Base-by-base conservation (phyloP, 83 land plant species). In the Thuja plicata region DNA sequence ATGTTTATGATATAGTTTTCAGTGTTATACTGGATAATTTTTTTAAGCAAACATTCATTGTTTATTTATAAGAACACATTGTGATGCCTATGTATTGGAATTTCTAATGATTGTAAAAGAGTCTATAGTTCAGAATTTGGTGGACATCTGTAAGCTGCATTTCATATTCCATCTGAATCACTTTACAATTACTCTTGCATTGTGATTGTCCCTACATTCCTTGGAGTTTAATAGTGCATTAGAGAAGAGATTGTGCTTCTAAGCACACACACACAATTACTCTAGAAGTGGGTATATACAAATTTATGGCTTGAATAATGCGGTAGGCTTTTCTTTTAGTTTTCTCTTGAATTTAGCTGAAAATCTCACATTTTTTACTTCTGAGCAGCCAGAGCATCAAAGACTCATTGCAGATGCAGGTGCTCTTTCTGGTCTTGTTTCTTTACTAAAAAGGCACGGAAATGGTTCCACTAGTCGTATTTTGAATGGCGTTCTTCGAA, bases 351-450 rank as follows among this genome's bases (percentile, higher is more conserved):
- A 24, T 54, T 54, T 37, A 34, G 41, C 78, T 57, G 41, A 87
- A 55, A 57, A 34, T 60, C 16, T 37, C 76, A 12, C 46, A 45
- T 82, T 88, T 2, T 34, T 81, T 66, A 32, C 13, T 79, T 78
- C 10, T 46, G 30, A 89, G 87, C 97, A 98, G 99, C 98, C 99
- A 66, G 99, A 98, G 90, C 95, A 98, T 91, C 99, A 97, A 80
- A 95, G 97, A 84, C 94, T 95, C 48, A 97, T 98, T 89, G 99
- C 98, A 46, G 99, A 98, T 92, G 96, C 97, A 85, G 99, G 99
- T 11, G 98, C 99, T 34, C 90, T 97, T 66, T 91, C 99, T 32
- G 93, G 87, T 74, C 96, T 98, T 43, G 99, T 98, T 87, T 88
- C 92, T 88, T 90, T 98, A 48, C 74, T 98, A 78, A 92, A 90